Evolutionary conservation across 345 rosid species (phyloP).

Genomic region (Turritis glabra): DNA sequence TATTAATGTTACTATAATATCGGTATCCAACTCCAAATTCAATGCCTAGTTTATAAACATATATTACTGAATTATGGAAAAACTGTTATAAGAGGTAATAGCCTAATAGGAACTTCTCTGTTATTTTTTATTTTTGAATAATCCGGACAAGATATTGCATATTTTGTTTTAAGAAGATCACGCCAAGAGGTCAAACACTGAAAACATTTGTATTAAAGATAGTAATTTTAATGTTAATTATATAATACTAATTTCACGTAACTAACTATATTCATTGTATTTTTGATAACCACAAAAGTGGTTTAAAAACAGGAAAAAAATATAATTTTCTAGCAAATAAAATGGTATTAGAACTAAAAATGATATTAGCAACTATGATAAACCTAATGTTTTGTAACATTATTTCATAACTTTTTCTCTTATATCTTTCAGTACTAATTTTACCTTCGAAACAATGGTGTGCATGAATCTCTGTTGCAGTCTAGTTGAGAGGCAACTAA

Average conservation of each 20-base stretch:
- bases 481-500: slow-evolving; percentile 35
- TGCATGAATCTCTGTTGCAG: slow-evolving; percentile 26
- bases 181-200: not conserved
- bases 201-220: not conserved
- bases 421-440: not conserved
- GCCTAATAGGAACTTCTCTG: not conserved
- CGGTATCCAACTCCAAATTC: not conserved
- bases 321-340: too few relatives aligned
- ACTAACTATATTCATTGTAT: not conserved
- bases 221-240: not conserved
- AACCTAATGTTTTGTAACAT: not conserved
- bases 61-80: not conserved
- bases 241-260: not conserved
- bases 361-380: not conserved
- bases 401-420: not conserved
- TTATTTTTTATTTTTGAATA: too few relatives aligned
- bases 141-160: too few relatives aligned
- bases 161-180: too few relatives aligned
- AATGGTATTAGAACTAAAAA: too few relatives aligned
- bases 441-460: slow-evolving; percentile 39
- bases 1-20: too few relatives aligned
- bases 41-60: not conserved
- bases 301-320: too few relatives aligned
- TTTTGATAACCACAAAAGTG: not conserved
- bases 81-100: not conserved